Evolutionary conservation across 2,329 filamentous ascomycete species (phyloP), one percentile per base, ranked within the genome.

Genomic region (Aspergillus fischeri): DNA sequence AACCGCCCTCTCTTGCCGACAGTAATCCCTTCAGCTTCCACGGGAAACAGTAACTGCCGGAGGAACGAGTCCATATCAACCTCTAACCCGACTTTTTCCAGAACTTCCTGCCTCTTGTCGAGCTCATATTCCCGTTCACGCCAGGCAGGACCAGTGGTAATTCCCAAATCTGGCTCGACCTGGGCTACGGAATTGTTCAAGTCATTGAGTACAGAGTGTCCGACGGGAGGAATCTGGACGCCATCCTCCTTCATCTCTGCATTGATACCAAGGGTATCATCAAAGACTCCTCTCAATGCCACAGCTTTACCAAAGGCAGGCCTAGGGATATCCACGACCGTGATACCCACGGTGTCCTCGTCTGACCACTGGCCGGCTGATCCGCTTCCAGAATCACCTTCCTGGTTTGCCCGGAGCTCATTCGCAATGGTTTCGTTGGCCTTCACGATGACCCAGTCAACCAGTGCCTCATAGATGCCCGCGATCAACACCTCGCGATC

Each of bases 221-320:
- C 89, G 1, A 86, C 86, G 0, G 87, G 66, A 1, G 83, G 77
- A 2, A 95, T 83, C n/a, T 90, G 83, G 0, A 99, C 84, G 9
- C 94, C 94, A 64, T 99, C 94, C 60, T 93, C 88, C 68, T 93
- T 96, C 92, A 99, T 97, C 78, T 99, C 94, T 0, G 89, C 83
- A 66, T 97, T 97, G 77, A 99, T 97, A 52, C 94, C 94, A 21
- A 88, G 80, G n/a, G 81, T 85, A 66, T 97, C 94, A 64, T 99
- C 93, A 66, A 99, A 99, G 38, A 97, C 85, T 14, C 90, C 91
- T 42, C 91, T 89, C 78, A 99, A 86, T 11, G 90, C 86, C n/a
- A 95, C 76, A 0, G 93, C 94, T 74, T 94, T 97, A 57, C 90
- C 92, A 0, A 99, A 80, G 1, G 84, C 81, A 29, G 90, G 86